A percentile compares a stretch with the other conserved stretches of the same genome.
These are phyloP conservation scores for Umbelopsis sp. DNA, from an alignment of 192 early-diverging fungal genomes.

Conservation along the genomic window DNA sequence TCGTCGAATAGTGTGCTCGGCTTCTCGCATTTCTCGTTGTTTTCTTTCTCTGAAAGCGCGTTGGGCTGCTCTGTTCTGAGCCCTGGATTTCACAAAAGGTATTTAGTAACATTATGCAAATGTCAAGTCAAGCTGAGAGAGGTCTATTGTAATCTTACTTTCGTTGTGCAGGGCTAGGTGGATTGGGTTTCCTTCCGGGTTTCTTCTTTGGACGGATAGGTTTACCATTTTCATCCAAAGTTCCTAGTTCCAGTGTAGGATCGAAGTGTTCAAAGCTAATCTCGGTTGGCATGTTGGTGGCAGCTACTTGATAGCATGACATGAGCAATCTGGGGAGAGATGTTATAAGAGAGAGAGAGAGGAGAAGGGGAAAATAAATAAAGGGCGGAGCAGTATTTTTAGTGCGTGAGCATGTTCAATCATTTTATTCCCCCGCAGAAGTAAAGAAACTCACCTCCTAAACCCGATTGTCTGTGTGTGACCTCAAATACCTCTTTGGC, in stretches of 20 bases:
- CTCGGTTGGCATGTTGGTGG: conserved; percentile 2
- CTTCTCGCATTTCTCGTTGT: conserved; percentile 69
- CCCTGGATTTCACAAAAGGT: conserved; percentile 20
- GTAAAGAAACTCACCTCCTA: not conserved
- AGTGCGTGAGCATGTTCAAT: no score
- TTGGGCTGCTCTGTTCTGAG: conserved; percentile 88
- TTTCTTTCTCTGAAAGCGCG: conserved; percentile 88
- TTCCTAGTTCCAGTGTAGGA: conserved; percentile 22
- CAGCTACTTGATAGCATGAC: conserved; percentile 1
- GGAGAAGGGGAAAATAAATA: conserved; percentile 6
- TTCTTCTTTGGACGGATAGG: conserved; percentile 53
- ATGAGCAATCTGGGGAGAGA: conserved; percentile 2
- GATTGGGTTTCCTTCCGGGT: conserved; percentile 61
- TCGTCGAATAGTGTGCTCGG: conserved; percentile 72
- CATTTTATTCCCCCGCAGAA: not conserved
- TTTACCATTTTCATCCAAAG: conserved; percentile 29
- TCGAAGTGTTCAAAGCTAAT: conserved; percentile 37
- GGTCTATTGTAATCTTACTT: conserved; percentile 31
- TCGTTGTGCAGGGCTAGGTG: conserved; percentile 55
- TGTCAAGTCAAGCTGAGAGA: no score
- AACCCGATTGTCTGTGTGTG: not conserved
- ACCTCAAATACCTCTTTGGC: not conserved
- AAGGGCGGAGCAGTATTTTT: not conserved
- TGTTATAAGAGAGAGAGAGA: conserved; percentile 14
- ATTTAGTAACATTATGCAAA: not conserved